Conservation (phyloP, 768 basidiomycete species). For the Chalciporus piperatus region DNA sequence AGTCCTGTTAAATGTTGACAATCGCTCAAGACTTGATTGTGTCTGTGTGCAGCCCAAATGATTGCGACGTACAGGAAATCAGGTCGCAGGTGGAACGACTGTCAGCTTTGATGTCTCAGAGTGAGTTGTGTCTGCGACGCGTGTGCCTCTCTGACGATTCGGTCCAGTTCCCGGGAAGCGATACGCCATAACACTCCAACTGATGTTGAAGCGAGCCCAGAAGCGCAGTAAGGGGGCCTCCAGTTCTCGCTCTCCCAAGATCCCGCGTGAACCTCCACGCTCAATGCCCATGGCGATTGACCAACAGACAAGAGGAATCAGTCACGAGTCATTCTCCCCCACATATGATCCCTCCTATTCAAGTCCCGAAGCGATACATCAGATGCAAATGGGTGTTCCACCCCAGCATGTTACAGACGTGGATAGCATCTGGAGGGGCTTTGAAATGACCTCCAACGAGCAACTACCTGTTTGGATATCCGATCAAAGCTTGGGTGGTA, state of each 20-base stretch:
- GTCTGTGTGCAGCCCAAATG: constrained; percentile 60
- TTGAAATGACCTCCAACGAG: constrained; percentile 68
- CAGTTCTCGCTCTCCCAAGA: constrained; percentile 58
- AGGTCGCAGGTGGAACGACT: constrained; percentile 76
- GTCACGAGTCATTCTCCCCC: constrained; percentile 53
- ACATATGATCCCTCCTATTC: constrained; percentile 49
- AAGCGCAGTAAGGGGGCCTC: constrained; percentile 52
- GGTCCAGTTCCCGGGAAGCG: constrained; percentile 83
- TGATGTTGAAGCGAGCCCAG: constrained; percentile 81
- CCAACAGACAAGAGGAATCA: constrained; percentile 34
- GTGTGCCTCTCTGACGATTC: constrained; percentile 8
- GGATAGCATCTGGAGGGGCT: constrained; percentile 74
- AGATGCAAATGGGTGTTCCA: constrained; percentile 30
- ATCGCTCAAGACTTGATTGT: neutral
- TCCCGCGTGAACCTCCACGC: constrained; percentile 53
- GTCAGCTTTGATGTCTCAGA: constrained; percentile 70
- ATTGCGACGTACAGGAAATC: constrained; percentile 75
- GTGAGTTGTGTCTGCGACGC: constrained; percentile 41
- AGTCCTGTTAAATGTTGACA: constrained; percentile 28
- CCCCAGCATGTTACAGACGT: constrained; percentile 34
- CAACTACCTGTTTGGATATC: constrained; percentile 85
- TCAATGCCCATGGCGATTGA: constrained; percentile 48
- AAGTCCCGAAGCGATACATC: constrained; percentile 31
- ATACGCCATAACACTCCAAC: constrained; percentile 84
- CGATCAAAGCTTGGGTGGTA: constrained; percentile 77